These are phyloP conservation scores for Phaeodactylum tricornutum DNA, from an alignment of 108 stramenopile species.

Conservation along the genomic window DNA sequence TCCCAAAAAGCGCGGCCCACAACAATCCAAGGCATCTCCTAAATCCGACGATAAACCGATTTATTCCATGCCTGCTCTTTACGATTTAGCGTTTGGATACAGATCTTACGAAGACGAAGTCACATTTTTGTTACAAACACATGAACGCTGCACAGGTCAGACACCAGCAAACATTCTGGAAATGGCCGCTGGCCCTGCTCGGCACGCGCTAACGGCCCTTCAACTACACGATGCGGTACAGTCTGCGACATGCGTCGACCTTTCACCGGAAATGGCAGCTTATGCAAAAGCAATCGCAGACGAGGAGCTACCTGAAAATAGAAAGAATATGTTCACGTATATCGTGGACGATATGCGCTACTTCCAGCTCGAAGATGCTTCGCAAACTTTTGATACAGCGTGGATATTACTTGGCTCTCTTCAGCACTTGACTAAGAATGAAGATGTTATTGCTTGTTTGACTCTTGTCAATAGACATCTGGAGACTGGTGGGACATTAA, in stretches of 20 bases:
- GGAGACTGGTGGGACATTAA: slow-evolving; percentile 38
- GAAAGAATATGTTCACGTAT: slow-evolving; percentile 29
- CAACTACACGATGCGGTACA: slow-evolving; percentile 6
- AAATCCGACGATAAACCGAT: too few relatives aligned
- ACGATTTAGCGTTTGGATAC: slow-evolving; percentile 80
- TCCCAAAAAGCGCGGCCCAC: too few relatives aligned
- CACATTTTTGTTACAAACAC: slow-evolving; percentile 49
- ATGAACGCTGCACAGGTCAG: slow-evolving; percentile 15
- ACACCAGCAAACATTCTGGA: slow-evolving; percentile 36
- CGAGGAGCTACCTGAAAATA: slow-evolving; percentile 27
- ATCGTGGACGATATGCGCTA: slow-evolving; percentile 53
- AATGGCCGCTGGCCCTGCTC: slow-evolving; percentile 72
- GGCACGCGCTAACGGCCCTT: slow-evolving; percentile 63
- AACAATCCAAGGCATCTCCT: too few relatives aligned
- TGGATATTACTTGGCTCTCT: slow-evolving; percentile 75
- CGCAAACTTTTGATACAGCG: slow-evolving; percentile 38
- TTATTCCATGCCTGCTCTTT: slow-evolving; percentile 66
- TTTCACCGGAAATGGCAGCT: slow-evolving; percentile 53
- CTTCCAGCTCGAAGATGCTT: slow-evolving; percentile 12
- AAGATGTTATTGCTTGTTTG: slow-evolving; percentile 60
- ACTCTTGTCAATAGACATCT: slow-evolving; percentile 25
- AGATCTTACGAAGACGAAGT: slow-evolving; percentile 73
- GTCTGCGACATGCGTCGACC: slow-evolving; percentile 50
- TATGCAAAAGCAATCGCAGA: slow-evolving; percentile 46
- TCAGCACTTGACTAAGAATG: slow-evolving; percentile 68